Evolutionary conservation across 768 basidiomycete species (phyloP), one percentile per base, ranked within the genome.

Genomic region (Amyloporia xantha): DNA sequence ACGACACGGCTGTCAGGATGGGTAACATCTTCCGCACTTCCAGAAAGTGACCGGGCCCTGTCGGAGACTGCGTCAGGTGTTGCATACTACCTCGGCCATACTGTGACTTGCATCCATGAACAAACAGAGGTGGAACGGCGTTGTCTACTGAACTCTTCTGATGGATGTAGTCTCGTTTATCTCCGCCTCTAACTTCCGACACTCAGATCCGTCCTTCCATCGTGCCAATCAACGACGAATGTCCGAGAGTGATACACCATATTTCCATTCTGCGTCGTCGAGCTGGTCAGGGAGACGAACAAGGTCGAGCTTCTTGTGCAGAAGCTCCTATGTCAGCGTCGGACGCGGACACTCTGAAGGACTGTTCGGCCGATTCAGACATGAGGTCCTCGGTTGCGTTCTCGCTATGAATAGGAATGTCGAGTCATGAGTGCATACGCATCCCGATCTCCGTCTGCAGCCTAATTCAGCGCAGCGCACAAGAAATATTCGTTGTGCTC

Each of bases 11-110:
- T 0, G 72, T 67, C 52, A 86, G 62, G 4, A 81, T 57, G 2
- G 80, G 77, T 1, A 85, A 61, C 5, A 84, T 65, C 64, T 82
- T 84, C 36, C 66, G 59, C 6, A 73, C 75, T 63, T 84, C 81
- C 20, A 75, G 47, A 59, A 82, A 79, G 47, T 74, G 70, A 45
- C 82, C 81, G 0, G 81, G 80, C 82, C 83, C 81, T 81, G 48
- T 9, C 59, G 23, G 6, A 26, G 3, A 56, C 48, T 9, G 58
- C 20, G 17, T 39, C 11, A 27, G 53, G 41, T n/a, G 25, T 4
- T 13, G 30, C 7, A 21, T 11, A 2, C 42, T 21, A 52, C 11
- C 45, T 44, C 40, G 46, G 1, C 23, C 19, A 17, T 40, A 26
- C 25, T 10, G n/a, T 15, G 2, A 65, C 70, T 36, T 47, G 71